These are phyloP conservation scores for Prunus yedoensis DNA, from an alignment of 331 rosid genomes.

Conservation along the genomic window DNA sequence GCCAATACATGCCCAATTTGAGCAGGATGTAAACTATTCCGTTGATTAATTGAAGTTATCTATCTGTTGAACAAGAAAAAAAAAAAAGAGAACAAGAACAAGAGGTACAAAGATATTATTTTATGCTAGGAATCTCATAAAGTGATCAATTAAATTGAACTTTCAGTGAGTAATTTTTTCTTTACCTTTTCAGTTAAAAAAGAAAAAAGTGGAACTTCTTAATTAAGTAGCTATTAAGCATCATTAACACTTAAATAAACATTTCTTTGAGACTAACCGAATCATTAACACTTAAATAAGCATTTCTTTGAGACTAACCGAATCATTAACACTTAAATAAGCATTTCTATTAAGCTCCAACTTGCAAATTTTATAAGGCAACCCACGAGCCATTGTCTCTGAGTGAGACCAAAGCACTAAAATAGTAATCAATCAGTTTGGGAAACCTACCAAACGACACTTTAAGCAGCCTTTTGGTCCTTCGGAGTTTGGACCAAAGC, in stretches of 20 bases:
- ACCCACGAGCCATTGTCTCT: slow-evolving; percentile 25
- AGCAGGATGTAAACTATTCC: too few relatives aligned
- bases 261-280: too few relatives aligned
- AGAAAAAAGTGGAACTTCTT: background rate
- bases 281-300: background rate
- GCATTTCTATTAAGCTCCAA: slow-evolving; percentile 17
- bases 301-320: background rate
- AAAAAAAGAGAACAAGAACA: too few relatives aligned
- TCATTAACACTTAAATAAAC: background rate
- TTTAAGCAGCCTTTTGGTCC: slow-evolving; percentile 1
- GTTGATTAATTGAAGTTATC: too few relatives aligned
- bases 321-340: background rate
- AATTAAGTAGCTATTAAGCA: background rate
- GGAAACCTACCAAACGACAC: background rate
- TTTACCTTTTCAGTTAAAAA: background rate
- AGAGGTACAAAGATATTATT: too few relatives aligned
- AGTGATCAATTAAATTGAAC: background rate
- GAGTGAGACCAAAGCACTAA: slow-evolving; percentile 18
- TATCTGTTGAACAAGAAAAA: too few relatives aligned
- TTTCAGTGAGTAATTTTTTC: background rate
- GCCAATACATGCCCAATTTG: too few relatives aligned
- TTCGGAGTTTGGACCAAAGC: too few relatives aligned
- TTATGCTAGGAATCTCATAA: slow-evolving; percentile 6
- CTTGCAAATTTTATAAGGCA: slow-evolving; percentile 18
- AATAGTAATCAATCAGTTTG: slow-evolving; percentile 1